phyloP scores from a whole-genome alignment of 2,329 filamentous ascomycete species.

The Colletotrichum sp. region DNA sequence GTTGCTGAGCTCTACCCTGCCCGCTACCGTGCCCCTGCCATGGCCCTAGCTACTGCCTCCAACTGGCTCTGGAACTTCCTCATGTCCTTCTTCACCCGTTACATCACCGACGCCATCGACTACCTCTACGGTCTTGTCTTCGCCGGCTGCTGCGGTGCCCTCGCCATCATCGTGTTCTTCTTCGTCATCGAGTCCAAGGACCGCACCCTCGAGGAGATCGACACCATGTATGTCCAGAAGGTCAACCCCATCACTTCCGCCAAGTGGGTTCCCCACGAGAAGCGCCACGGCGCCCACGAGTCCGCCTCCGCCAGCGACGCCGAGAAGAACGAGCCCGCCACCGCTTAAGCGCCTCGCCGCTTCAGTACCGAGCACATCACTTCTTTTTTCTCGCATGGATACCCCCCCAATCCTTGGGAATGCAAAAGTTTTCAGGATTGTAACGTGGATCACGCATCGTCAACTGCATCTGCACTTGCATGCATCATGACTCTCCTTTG shows the following conservation, averaged over 20 bases:
- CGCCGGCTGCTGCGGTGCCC: conserved; percentile 68
- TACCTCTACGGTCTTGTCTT: conserved; percentile 77
- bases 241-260: conserved; percentile 55
- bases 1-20: conserved; percentile 69
- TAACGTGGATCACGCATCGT: background rate
- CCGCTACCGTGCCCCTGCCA: conserved; percentile 58
- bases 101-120: conserved; percentile 73
- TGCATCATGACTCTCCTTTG: background rate
- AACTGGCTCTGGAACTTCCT: conserved; percentile 74
- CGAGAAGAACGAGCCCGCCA: background rate
- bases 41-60: conserved; percentile 60
- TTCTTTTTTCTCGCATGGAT: background rate
- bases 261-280: conserved; percentile 36
- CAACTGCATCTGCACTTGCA: background rate
- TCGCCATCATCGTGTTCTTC: conserved; percentile 73
- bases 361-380: background rate
- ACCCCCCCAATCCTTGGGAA: background rate
- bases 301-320: conserved; percentile 6
- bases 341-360: background rate
- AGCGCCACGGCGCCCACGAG: conserved; percentile 26
- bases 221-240: conserved; percentile 71
- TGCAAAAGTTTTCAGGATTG: background rate
- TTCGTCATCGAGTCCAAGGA: conserved; percentile 78
- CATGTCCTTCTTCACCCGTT: conserved; percentile 63
- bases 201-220: conserved; percentile 76